Evolutionary conservation across 2,329 filamentous ascomycete genomes (phyloP), one percentile per base, ranked within the genome.

Genomic region (Aspergillus sp.): DNA sequence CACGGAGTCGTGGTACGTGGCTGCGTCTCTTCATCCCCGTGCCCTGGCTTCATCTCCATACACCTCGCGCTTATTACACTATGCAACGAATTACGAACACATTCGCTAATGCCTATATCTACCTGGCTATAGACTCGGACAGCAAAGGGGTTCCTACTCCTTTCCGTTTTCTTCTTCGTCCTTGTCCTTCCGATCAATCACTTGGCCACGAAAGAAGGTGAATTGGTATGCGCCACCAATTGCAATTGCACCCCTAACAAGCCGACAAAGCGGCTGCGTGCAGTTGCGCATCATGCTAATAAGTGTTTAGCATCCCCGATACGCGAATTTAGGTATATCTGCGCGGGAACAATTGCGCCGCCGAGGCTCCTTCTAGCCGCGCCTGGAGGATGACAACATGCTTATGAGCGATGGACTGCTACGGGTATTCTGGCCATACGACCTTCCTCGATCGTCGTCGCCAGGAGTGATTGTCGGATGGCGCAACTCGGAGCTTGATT

Each of bases 351-450:
- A 99, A 77, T 79, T 99, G 64, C 87, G 91, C 74, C 87, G 94
- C 65, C 85, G 94, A 73, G 94, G 94, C 62, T 99, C 94, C 54
- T 97, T 99, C 74, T 97, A 83, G 81, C 57, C 60, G 61, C 53
- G 35, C 48, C 55, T 55, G 58, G 61, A 67, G 65, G 73, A 77
- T 83, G 81, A 75, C 78, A 84, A 79, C 71, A 86, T 86, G 83
- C 78, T 83, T 72, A 76, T 78, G 74, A 77, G 76, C 65, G 82
- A 94, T 89, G 92, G 89, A 67, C 80, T 97, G 79, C 90, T 97
- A 86, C 90, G 94, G 79, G 86, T 99, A 77, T 97, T 99, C 78
- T 99, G 94, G 94, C 95, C 94, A 65, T 88, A 88, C 66, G 92
- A 95, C 75, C 85, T 90, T 66, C 81, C 83, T 50, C 82, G 80